Conservation (phyloP, 2,329 filamentous ascomycete genomes). For the Neofusicoccum cordaticola region DNA sequence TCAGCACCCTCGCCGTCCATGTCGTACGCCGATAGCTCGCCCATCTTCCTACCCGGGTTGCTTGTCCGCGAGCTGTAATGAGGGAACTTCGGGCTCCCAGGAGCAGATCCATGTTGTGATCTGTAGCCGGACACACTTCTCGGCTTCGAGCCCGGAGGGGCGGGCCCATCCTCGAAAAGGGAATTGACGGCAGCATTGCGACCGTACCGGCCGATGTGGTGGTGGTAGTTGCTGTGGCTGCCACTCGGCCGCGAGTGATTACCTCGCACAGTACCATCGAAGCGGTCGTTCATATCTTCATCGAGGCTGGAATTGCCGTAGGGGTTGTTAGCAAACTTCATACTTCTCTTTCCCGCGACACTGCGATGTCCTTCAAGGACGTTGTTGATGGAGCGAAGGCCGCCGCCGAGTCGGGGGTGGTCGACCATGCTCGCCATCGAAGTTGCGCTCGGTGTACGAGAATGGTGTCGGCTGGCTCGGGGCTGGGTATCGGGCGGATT, state of each 20-base stretch:
- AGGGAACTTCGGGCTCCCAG: slow-evolving; percentile 64
- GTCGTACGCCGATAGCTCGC: slow-evolving; percentile 69
- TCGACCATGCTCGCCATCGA: slow-evolving; percentile 72
- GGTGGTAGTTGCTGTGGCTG: slow-evolving; percentile 71
- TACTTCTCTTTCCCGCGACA: slow-evolving; percentile 78
- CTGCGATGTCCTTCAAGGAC: slow-evolving; percentile 63
- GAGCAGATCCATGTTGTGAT: slow-evolving; percentile 46
- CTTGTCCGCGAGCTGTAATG: slow-evolving; percentile 47
- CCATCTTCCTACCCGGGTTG: slow-evolving; percentile 51
- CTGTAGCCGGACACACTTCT: slow-evolving; percentile 59
- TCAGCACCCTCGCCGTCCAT: slow-evolving; percentile 79
- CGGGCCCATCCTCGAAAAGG: slow-evolving; percentile 49
- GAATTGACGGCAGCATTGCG: slow-evolving; percentile 38
- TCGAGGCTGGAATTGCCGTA: slow-evolving; percentile 63
- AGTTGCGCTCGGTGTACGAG: slow-evolving; percentile 88
- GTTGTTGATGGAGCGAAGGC: slow-evolving; percentile 64
- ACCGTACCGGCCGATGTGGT: slow-evolving; percentile 77
- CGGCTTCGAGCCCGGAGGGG: slow-evolving; percentile 67
- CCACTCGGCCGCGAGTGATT: slow-evolving; percentile 48
- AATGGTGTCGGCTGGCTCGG: slow-evolving; percentile 69
- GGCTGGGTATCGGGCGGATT: slow-evolving; percentile 69
- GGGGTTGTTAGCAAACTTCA: slow-evolving; percentile 87
- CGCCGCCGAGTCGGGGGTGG: slow-evolving; percentile 39
- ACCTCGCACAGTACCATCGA: slow-evolving; percentile 37
- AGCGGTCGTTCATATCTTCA: slow-evolving; percentile 35